phyloP scores from a whole-genome alignment of 495 filamentous ascomycete species.

The Poronia punctata region DNA sequence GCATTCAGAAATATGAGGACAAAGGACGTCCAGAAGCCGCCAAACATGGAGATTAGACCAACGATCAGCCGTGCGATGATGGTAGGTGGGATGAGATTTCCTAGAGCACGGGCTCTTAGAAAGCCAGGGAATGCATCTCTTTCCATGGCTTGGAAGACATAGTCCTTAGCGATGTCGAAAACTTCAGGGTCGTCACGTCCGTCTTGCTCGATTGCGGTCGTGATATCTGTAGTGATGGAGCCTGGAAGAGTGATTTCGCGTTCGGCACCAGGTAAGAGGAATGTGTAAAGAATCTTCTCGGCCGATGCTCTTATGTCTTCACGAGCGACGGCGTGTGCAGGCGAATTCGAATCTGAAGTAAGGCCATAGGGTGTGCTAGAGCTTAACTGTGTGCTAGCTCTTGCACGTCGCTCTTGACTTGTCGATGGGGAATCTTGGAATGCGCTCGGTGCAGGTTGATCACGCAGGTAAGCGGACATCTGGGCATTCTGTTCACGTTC shows the following conservation, averaged over 20 bases:
- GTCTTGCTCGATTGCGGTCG: constrained; percentile 75
- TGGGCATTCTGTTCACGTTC: constrained; percentile 71
- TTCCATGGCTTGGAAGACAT: constrained; percentile 99
- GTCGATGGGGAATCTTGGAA: constrained; percentile 59
- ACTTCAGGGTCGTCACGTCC: constrained; percentile 93
- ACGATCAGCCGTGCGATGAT: constrained; percentile 75
- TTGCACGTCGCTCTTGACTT: constrained; percentile 56
- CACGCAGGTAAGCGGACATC: constrained; percentile 81
- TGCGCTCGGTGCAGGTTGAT: constrained; percentile 50
- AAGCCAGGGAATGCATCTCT: constrained; percentile 96
- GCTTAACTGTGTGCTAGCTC: constrained; percentile 55
- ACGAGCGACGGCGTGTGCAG: constrained; percentile 74
- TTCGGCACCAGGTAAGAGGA: constrained; percentile 83
- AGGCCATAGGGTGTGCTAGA: constrained; percentile 48
- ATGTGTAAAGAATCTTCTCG: constrained; percentile 96
- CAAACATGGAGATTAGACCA: constrained; percentile 82
- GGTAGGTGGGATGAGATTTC: constrained; percentile 86
- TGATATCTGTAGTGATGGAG: constrained; percentile 73
- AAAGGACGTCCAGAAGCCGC: constrained; percentile 89
- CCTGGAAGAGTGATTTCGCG: constrained; percentile 90
- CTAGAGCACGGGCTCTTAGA: constrained; percentile 85
- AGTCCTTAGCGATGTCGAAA: constrained; percentile 96
- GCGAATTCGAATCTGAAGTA: constrained; percentile 63
- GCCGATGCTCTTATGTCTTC: constrained; percentile 86
- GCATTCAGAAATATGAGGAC: constrained; percentile 84